These are phyloP conservation scores for Deinandra increscens DNA, from an alignment of 129 eudicot genomes.

Conservation along the genomic window DNA sequence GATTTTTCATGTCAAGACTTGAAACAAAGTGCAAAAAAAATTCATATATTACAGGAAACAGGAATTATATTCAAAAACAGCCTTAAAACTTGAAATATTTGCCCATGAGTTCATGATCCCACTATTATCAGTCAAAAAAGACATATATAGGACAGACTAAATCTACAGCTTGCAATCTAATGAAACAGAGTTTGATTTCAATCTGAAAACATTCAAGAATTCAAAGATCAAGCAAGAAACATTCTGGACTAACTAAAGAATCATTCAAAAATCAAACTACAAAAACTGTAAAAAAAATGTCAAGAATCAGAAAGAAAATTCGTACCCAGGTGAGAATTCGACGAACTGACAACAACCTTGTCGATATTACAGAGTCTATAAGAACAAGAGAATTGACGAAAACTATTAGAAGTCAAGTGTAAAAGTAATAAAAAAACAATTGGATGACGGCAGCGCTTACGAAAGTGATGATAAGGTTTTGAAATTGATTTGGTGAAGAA, in stretches of 20 bases:
- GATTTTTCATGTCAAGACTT: neutral
- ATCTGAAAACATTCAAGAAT: neutral
- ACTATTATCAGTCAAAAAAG: no score
- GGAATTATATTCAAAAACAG: neutral
- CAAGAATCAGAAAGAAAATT: neutral
- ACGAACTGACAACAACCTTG: constrained; percentile 4
- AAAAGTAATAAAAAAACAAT: neutral
- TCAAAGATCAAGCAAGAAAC: neutral
- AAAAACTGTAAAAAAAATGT: neutral
- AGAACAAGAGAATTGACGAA: neutral
- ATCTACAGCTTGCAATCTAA: neutral
- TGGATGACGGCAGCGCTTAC: constrained; percentile 37
- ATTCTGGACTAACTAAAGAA: neutral
- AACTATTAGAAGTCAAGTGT: neutral
- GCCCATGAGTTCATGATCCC: no score
- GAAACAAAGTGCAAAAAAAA: neutral
- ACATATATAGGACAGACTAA: no score
- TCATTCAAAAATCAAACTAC: neutral
- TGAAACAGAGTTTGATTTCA: neutral
- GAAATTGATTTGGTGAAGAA: neutral
- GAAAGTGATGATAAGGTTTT: neutral
- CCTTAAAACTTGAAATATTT: no score
- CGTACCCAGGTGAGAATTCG: constrained; percentile 20
- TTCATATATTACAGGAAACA: neutral
- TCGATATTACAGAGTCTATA: neutral